These are phyloP conservation scores for Pseudocohnilembus persalinus DNA, from an alignment of 169 alveolate species.

Conservation along the genomic window DNA sequence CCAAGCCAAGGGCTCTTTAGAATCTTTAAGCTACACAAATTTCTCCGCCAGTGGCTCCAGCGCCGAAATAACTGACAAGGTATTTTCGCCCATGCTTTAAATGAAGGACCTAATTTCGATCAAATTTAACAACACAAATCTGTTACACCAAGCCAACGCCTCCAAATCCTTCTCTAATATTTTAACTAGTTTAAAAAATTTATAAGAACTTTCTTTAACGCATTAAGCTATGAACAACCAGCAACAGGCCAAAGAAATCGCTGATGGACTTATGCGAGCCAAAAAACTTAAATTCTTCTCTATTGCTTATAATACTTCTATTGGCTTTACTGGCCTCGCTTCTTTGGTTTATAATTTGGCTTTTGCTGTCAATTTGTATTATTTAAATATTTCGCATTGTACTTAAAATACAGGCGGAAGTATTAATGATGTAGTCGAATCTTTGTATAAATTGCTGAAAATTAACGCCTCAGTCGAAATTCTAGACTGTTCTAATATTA, in stretches of 20 bases:
- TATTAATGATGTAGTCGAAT: slow-evolving; percentile 28
- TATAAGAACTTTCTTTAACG: slow-evolving; percentile 21
- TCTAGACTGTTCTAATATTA: slow-evolving; percentile 30
- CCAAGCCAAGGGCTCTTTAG: neutral
- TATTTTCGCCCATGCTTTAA: neutral
- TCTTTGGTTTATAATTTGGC: slow-evolving; percentile 59
- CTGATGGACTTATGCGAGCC: slow-evolving; percentile 61
- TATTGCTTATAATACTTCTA: slow-evolving; percentile 29
- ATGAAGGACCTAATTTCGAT: neutral
- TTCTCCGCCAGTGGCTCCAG: slow-evolving; percentile 10
- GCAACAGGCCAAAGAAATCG: slow-evolving; percentile 51
- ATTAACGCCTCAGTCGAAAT: slow-evolving; percentile 49
- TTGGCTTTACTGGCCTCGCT: slow-evolving; percentile 53
- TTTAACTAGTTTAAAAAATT: slow-evolving; percentile 6
- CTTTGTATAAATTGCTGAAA: slow-evolving; percentile 55
- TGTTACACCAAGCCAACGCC: slow-evolving; percentile 4
- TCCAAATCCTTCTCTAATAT: neutral
- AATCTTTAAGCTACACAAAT: neutral
- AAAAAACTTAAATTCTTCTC: slow-evolving; percentile 50
- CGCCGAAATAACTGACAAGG: slow-evolving; percentile 9
- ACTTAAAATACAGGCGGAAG: slow-evolving; percentile 21
- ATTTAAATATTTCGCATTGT: slow-evolving; percentile 43
- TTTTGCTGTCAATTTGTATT: slow-evolving; percentile 48
- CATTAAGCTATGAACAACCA: slow-evolving; percentile 2
- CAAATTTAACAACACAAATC: slow-evolving; percentile 13